phyloP scores from a whole-genome alignment of 1,284 basidiomycete species.

The Flammula alnicola region DNA sequence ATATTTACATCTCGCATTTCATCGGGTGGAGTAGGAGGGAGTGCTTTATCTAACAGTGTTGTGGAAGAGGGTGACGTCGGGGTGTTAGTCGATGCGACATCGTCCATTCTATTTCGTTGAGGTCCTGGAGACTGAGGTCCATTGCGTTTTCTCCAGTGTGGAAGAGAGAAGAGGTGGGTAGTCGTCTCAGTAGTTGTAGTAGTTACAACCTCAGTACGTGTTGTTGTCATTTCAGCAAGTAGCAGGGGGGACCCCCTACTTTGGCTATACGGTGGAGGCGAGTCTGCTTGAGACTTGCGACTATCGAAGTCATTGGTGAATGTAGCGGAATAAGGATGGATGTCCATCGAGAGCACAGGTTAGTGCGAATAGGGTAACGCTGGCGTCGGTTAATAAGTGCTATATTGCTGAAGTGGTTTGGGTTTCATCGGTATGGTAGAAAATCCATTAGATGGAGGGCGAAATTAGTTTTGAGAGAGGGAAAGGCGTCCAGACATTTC shows the following conservation, averaged over 20 bases:
- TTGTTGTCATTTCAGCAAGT: constrained; percentile 53
- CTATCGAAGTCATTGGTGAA: constrained; percentile 1
- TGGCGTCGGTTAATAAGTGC: constrained; percentile 4
- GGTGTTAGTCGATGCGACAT: not conserved
- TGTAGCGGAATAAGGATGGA: not conserved
- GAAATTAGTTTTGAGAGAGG: not conserved
- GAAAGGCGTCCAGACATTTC: constrained; percentile 3
- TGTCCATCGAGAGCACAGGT: constrained; percentile 5
- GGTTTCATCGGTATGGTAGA: constrained; percentile 8
- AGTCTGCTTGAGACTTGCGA: constrained; percentile 13
- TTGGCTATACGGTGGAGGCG: constrained; percentile 48
- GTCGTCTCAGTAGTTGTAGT: constrained; percentile 57
- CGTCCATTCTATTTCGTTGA: constrained; percentile 2
- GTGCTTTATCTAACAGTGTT: constrained; percentile 60
- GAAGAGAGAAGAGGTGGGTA: constrained; percentile 68
- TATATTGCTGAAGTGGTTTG: not conserved
- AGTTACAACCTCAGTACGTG: constrained; percentile 51
- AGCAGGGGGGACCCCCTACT: constrained; percentile 42
- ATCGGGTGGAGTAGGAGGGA: constrained; percentile 64
- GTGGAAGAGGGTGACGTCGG: constrained; percentile 25
- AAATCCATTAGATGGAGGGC: not conserved
- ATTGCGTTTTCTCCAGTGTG: constrained; percentile 64
- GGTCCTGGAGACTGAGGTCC: constrained; percentile 29
- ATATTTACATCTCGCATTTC: constrained; percentile 18
- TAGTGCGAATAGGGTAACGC: not conserved